A percentile compares a stretch with the other conserved stretches of the same genome.
Conservation (phyloP, 129 eudicot species). For the Heracleum sosnowskyi region DNA sequence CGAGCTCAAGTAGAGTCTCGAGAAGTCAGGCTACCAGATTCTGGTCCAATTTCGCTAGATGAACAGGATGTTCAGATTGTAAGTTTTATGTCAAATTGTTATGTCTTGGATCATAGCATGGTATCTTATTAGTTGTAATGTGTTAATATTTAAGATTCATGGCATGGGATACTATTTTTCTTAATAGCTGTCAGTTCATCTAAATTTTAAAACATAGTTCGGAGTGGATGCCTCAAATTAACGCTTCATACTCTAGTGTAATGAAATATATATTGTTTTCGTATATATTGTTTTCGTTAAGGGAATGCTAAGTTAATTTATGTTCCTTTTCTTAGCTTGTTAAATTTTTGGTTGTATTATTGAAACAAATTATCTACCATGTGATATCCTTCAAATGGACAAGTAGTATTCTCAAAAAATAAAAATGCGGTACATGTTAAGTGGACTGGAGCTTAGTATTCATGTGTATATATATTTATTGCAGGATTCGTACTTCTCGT, state of each 20-base stretch:
- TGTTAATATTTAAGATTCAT: neutral
- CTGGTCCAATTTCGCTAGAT: conserved; percentile 72
- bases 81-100: conserved; percentile 21
- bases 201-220: neutral
- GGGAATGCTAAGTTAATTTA: neutral
- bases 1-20: conserved; percentile 78
- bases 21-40: conserved; percentile 91
- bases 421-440: neutral
- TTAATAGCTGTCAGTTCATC: neutral
- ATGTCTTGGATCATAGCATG: neutral
- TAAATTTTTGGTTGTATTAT: neutral
- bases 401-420: neutral
- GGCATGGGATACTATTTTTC: neutral
- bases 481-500: neutral
- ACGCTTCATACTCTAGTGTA: neutral
- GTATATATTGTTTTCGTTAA: too few species aligned
- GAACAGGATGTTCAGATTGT: conserved; percentile 98
- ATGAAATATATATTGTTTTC: too few species aligned
- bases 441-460: neutral
- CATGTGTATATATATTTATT: neutral
- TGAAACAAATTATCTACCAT: too few species aligned
- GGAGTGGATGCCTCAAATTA: neutral
- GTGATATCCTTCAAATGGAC: neutral
- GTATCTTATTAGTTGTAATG: neutral
- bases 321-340: neutral